phyloP scores from a whole-genome alignment of 305 asterid genomes.

The Fraxinus xanthoxyloides region DNA sequence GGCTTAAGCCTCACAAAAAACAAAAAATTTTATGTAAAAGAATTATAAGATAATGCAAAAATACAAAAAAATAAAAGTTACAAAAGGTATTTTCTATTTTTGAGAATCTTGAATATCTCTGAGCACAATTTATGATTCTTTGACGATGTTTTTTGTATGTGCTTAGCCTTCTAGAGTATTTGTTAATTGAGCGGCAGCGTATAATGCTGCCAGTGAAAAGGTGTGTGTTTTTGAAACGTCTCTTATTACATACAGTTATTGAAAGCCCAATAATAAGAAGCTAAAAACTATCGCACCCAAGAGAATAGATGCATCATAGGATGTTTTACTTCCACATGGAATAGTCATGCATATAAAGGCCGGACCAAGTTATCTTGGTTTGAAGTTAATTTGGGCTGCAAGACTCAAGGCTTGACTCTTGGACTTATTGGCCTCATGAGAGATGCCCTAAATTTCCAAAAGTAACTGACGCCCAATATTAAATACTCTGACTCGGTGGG shows the following conservation, averaged over 20 bases:
- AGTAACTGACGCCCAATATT: not conserved
- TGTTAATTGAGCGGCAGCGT: conserved; percentile 3
- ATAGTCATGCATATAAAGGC: not conserved
- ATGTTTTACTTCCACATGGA: conserved; percentile 8
- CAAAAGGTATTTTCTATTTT: conserved; percentile 52
- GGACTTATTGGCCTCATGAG: not conserved
- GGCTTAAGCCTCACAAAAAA: too few relatives aligned
- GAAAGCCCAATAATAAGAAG: not conserved
- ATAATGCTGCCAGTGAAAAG: not conserved
- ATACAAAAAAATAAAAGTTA: too few relatives aligned
- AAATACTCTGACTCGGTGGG: not conserved
- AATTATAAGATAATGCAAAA: too few relatives aligned
- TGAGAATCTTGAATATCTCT: conserved; percentile 3
- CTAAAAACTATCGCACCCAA: conserved; percentile 10
- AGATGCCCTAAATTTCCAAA: conserved; percentile 9
- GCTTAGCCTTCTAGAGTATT: conserved; percentile 1
- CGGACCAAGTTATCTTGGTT: not conserved
- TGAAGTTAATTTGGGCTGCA: not conserved
- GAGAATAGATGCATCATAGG: conserved; percentile 5
- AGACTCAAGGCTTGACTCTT: not conserved
- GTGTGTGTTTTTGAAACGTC: not conserved
- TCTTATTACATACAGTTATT: conserved; percentile 8
- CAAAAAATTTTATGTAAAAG: too few relatives aligned
- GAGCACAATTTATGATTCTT: conserved; percentile 14
- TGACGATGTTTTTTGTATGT: conserved; percentile 2